These are phyloP conservation scores for Carex cristatella DNA, from an alignment of 176 grass and related monocot species.

Conservation along the genomic window DNA sequence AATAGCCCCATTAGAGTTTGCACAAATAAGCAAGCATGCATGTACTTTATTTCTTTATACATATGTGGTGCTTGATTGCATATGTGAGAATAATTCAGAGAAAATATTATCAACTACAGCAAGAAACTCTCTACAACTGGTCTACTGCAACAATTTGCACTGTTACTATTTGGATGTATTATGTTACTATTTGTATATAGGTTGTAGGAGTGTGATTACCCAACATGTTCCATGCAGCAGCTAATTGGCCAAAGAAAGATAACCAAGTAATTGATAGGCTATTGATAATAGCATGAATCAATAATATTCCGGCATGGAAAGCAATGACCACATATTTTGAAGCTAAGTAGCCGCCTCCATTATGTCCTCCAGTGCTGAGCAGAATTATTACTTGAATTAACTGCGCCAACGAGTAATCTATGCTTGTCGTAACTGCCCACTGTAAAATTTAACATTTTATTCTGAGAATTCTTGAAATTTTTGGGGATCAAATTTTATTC, in stretches of 20 bases:
- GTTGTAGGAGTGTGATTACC: conserved; percentile 32
- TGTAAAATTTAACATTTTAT: conserved; percentile 27
- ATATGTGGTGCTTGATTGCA: neutral
- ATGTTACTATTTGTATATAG: neutral
- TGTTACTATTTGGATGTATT: neutral
- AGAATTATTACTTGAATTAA: conserved; percentile 92
- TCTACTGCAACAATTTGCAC: neutral
- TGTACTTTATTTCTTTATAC: neutral
- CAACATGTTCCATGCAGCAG: conserved; percentile 82
- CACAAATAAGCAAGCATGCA: neutral
- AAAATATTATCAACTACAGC: neutral
- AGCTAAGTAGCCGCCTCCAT: conserved; percentile 73
- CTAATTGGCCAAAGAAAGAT: conserved; percentile 83
- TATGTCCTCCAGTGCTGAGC: conserved; percentile 67
- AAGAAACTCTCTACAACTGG: neutral
- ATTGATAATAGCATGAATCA: conserved; percentile 83
- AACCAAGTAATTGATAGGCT: conserved; percentile 72
- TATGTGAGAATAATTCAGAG: neutral
- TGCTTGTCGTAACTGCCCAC: conserved; percentile 91
- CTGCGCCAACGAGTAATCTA: conserved; percentile 85
- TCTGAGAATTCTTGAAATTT: neutral
- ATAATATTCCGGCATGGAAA: conserved; percentile 70
- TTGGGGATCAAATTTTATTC: neutral
- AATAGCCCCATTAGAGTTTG: neutral
- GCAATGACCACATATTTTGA: conserved; percentile 84